Base-by-base conservation (phyloP, 176 grass and related monocot species). In the Cocos nucifera region DNA sequence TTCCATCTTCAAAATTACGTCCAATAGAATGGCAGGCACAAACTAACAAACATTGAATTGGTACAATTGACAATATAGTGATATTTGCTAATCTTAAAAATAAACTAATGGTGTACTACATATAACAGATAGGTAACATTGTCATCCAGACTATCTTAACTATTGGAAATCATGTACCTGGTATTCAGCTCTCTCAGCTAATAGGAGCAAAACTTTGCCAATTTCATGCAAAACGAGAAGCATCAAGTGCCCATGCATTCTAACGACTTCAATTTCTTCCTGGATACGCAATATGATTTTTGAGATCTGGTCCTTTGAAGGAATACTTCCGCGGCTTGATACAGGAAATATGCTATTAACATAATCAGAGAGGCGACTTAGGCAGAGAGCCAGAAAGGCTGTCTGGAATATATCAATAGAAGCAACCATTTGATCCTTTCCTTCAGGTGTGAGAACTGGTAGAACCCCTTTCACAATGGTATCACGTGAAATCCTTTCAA, bases 201-300 rank as follows among this genome's bases (percentile, higher is more conserved):
- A 69, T 63, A 98, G 70, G 64, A 83, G 76, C 67, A 98, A 70
- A 62, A 83, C 83, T 69, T 92, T 98, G 65, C 83, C 79, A 65
- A 92, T 92, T 78, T 88, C 88, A 72, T 75, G 84, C 62, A 98
- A 64, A 81, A 98, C 84, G 68, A 92, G 84, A 69, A 83, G 51
- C 48, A 92, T 71, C 54, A 98, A 82, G 67, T 79, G 88, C 4
- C 93, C 93, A 12, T 92, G 87, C 73, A 73, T 98, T 74, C 93
- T 88, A 59, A 89, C 88, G 66, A 98, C 82, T 87, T 98, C 93
- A 16, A 98, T 92, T 66, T 98, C 93, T 64, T 98, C 93, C 66
- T 92, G 87, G 57, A 98, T 89, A 60, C 88, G 84, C 73, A 88
- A 92, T 80, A 98, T 56, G 51, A 98, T 53, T 79, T 88, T 92